A percentile compares a stretch with the other conserved stretches of the same genome.
Evolutionary conservation across 1,139 yeast genomes (phyloP).

Genomic region (Hansenula lynferdii): DNA sequence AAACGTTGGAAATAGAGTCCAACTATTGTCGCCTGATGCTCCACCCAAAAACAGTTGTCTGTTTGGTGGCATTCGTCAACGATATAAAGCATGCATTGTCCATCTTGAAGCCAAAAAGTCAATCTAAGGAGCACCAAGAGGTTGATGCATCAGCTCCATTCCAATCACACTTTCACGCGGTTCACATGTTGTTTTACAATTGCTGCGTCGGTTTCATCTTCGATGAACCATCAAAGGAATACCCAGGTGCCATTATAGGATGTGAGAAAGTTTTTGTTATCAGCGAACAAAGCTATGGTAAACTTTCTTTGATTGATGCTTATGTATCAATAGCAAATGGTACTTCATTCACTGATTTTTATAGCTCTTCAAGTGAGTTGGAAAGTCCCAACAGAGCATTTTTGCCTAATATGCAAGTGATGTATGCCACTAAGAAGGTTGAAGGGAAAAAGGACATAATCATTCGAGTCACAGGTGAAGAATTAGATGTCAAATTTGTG

Average conservation of each 20-base stretch:
- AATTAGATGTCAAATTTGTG: conserved; percentile 57
- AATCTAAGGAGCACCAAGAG: not conserved
- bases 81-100: conserved; percentile 8
- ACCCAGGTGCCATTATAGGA: conserved; percentile 69
- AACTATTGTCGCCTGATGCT: conserved; percentile 53
- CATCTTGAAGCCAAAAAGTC: conserved; percentile 1
- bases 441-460: conserved; percentile 34
- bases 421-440: conserved; percentile 39
- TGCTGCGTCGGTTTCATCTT: conserved; percentile 78
- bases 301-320: conserved; percentile 58
- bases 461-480: conserved; percentile 56
- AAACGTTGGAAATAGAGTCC: conserved; percentile 54
- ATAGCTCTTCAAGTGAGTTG: conserved; percentile 41
- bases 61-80: conserved; percentile 29
- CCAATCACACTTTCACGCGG: conserved; percentile 31
- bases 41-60: conserved; percentile 46
- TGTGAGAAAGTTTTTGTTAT: conserved; percentile 66
- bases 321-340: conserved; percentile 68
- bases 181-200: conserved; percentile 59
- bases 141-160: not conserved
- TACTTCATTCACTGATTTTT: conserved; percentile 44
- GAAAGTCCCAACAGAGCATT: conserved; percentile 54
- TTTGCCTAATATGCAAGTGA: conserved; percentile 61
- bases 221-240: conserved; percentile 27
- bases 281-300: conserved; percentile 57